phyloP scores from a whole-genome alignment of 495 filamentous ascomycete species.

The Penicillium riverlandense region DNA sequence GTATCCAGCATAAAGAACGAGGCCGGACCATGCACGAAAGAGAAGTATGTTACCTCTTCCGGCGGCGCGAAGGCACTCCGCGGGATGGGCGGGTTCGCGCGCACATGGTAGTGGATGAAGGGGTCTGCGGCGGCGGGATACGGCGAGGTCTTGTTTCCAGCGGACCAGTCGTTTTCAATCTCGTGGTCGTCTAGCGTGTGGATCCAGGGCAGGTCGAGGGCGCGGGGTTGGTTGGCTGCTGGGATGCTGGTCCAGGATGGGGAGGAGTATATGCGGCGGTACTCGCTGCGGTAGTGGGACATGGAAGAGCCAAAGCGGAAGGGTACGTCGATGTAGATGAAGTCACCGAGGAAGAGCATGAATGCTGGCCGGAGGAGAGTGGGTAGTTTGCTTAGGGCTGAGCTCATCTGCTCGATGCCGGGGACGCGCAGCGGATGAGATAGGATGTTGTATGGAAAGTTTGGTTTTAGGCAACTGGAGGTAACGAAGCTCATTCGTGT shows the following conservation, averaged over 20 bases:
- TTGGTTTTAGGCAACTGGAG: slow-evolving; percentile 82
- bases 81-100: slow-evolving; percentile 68
- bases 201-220: slow-evolving; percentile 77
- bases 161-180: slow-evolving; percentile 84
- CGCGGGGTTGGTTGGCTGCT: slow-evolving; percentile 17
- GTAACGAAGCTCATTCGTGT: slow-evolving; percentile 79
- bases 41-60: slow-evolving; percentile 66
- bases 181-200: slow-evolving; percentile 96
- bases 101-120: slow-evolving; percentile 76
- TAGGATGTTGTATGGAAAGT: slow-evolving; percentile 79
- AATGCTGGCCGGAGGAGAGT: slow-evolving; percentile 58
- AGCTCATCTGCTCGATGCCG: slow-evolving; percentile 60
- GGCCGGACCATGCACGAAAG: slow-evolving; percentile 81
- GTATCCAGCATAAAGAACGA: slow-evolving; percentile 95
- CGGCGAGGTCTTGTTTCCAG: slow-evolving; percentile 61
- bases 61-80: slow-evolving; percentile 32
- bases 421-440: slow-evolving; percentile 75
- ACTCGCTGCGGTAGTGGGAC: slow-evolving; percentile 80
- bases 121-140: slow-evolving; percentile 76
- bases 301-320: slow-evolving; percentile 61
- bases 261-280: slow-evolving; percentile 87
- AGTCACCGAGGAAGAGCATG: slow-evolving; percentile 98
- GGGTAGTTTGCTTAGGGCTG: slow-evolving; percentile 52
- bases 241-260: slow-evolving; percentile 70
- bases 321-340: slow-evolving; percentile 95